Evolutionary conservation across 2,329 filamentous ascomycete species (phyloP).

Genomic region (Harringtonia lauricola): DNA sequence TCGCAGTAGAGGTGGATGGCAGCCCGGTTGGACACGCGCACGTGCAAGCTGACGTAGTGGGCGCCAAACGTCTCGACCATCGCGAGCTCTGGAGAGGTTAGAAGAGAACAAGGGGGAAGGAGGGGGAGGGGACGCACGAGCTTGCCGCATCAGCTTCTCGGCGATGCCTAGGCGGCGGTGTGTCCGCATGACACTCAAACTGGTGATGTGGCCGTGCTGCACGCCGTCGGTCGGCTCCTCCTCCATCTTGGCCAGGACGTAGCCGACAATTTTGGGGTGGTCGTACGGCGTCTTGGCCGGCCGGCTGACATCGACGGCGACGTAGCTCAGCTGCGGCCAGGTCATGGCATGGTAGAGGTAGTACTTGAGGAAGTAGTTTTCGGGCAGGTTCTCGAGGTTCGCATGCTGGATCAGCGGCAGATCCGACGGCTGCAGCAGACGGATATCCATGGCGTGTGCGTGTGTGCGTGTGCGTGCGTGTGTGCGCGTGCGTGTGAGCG

Average conservation of each 20-base stretch:
- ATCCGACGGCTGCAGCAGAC: constrained; percentile 70
- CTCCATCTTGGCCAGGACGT: constrained; percentile 99
- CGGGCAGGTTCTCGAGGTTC: constrained; percentile 96
- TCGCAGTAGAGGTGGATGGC: constrained; percentile 88
- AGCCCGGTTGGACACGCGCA: constrained; percentile 85
- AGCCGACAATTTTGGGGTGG: constrained; percentile 95
- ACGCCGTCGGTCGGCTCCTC: constrained; percentile 89
- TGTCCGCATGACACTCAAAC: constrained; percentile 89
- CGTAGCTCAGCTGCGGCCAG: constrained; percentile 95
- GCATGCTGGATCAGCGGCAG: constrained; percentile 92
- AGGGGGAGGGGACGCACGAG: constrained; percentile 48
- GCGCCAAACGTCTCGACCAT: constrained; percentile 95
- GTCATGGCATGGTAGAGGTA: constrained; percentile 98
- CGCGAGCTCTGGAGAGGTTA: constrained; percentile 55
- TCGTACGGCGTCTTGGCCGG: constrained; percentile 70
- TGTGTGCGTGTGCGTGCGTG: no score
- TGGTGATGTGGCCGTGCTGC: constrained; percentile 93
- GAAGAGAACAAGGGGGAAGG: neutral
- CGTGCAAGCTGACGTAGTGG: constrained; percentile 89
- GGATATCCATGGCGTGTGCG: constrained; percentile 65
- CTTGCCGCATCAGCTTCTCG: constrained; percentile 95
- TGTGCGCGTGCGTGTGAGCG: no score
- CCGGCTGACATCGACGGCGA: constrained; percentile 83
- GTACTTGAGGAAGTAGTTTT: constrained; percentile 99
- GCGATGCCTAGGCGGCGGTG: constrained; percentile 84